Percentiles rank a stretch among this genome's conserved stretches.
phyloP scores from a whole-genome alignment of 2,329 filamentous ascomycete genomes.

The Capronia coronata region DNA sequence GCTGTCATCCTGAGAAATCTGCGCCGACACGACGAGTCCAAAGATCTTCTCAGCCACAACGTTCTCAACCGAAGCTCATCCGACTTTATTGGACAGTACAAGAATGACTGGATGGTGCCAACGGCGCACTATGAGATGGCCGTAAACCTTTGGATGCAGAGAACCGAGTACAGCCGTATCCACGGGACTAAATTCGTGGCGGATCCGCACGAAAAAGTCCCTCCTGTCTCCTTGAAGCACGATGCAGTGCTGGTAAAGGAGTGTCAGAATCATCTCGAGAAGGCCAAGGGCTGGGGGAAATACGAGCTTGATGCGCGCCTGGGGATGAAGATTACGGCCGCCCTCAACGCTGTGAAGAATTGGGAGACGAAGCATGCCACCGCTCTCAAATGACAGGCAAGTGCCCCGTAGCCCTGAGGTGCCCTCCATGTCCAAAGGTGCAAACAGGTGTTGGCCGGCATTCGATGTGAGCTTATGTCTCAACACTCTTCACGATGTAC shows the following conservation, averaged over 20 bases:
- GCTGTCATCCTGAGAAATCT: conserved; percentile 61
- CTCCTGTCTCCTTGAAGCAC: conserved; percentile 18
- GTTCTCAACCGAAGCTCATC: conserved; percentile 50
- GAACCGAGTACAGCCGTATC: conserved; percentile 34
- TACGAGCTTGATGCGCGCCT: conserved; percentile 57
- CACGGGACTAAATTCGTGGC: conserved; percentile 29
- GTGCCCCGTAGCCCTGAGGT: too few relatives aligned
- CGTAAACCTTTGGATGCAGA: conserved; percentile 69
- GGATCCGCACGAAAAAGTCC: conserved; percentile 14
- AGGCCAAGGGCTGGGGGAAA: conserved; percentile 53
- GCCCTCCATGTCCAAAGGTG: too few relatives aligned
- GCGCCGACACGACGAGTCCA: conserved; percentile 59
- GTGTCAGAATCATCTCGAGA: conserved; percentile 52
- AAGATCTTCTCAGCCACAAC: conserved; percentile 53
- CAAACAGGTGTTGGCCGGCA: too few relatives aligned
- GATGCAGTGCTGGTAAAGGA: conserved; percentile 43
- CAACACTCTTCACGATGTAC: too few relatives aligned
- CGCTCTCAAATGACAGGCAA: conserved; percentile 5
- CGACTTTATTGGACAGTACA: conserved; percentile 46
- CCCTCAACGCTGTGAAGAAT: conserved; percentile 39
- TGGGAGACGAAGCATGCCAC: conserved; percentile 34
- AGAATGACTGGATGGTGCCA: conserved; percentile 59
- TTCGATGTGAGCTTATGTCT: too few relatives aligned
- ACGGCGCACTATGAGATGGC: conserved; percentile 81
- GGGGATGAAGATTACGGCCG: conserved; percentile 45